A percentile compares a stretch with the other conserved stretches of the same genome.
These are phyloP conservation scores for Pseudozyma tsukubaensis DNA, from an alignment of 1,284 basidiomycete species.

Conservation along the genomic window DNA sequence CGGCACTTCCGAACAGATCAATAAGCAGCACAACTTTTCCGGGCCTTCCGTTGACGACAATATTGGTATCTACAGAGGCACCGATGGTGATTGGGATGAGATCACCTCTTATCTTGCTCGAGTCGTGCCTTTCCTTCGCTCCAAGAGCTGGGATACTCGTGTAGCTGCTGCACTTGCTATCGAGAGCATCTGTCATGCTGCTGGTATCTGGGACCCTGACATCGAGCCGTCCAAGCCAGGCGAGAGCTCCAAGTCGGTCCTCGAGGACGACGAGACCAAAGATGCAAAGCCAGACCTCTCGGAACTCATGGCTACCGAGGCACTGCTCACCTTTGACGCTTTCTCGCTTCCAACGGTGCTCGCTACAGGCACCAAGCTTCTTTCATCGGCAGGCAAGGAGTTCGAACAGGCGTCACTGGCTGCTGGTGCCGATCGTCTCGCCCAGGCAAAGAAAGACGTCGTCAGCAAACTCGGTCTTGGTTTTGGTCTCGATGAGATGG, in stretches of 20 bases:
- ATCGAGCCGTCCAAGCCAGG: conserved; percentile 40
- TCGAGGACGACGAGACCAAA: conserved; percentile 23
- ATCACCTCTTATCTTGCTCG: conserved; percentile 69
- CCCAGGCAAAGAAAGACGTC: conserved; percentile 81
- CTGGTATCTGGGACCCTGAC: conserved; percentile 78
- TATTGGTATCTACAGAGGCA: conserved; percentile 58
- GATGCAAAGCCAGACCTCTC: conserved; percentile 33
- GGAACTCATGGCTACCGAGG: conserved; percentile 24
- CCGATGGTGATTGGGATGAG: conserved; percentile 80
- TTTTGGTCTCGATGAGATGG: conserved; percentile 79
- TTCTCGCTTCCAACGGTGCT: conserved; percentile 80
- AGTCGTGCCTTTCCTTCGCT: conserved; percentile 88
- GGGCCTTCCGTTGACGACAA: conserved; percentile 31
- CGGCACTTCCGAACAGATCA: conserved; percentile 47
- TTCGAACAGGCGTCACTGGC: conserved; percentile 71
- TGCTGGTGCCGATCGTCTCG: conserved; percentile 75
- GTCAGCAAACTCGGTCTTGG: conserved; percentile 73
- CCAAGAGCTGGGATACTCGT: conserved; percentile 86
- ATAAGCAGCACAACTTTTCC: conserved; percentile 40
- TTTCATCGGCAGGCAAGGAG: conserved; percentile 88
- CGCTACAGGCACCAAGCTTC: conserved; percentile 78
- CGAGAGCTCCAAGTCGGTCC: conserved; percentile 39
- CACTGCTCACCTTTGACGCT: conserved; percentile 57
- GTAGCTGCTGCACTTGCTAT: conserved; percentile 85
- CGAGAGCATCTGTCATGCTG: conserved; percentile 84